Conservation (phyloP, 768 basidiomycete genomes). For the Grammothele lineata region DNA sequence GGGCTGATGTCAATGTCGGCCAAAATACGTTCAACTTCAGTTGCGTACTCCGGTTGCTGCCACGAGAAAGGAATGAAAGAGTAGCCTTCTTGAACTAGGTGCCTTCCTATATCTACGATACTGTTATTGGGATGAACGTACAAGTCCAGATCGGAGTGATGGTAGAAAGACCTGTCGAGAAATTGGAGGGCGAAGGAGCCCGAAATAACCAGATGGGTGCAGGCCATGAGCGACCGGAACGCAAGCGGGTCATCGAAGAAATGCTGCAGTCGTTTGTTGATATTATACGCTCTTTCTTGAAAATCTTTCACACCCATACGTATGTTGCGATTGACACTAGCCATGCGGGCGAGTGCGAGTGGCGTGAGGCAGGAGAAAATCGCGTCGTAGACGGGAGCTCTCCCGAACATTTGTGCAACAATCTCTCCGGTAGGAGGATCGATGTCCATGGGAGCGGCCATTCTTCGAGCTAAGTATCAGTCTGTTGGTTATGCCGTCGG, state of each 20-base stretch:
- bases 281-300: slow-evolving; percentile 17
- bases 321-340: not conserved
- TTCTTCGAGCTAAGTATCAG: too few relatives aligned
- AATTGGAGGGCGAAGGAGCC: slow-evolving; percentile 52
- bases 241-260: slow-evolving; percentile 32
- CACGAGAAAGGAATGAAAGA: slow-evolving; percentile 17
- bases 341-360: slow-evolving; percentile 3
- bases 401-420: too few relatives aligned
- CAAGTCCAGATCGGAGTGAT: slow-evolving; percentile 46
- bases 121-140: slow-evolving; percentile 33
- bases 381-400: slow-evolving; percentile 5
- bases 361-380: slow-evolving; percentile 8
- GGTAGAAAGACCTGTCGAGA: slow-evolving; percentile 39
- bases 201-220: slow-evolving; percentile 43
- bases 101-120: slow-evolving; percentile 28
- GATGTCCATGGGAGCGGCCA: not conserved
- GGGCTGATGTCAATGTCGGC: not conserved
- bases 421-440: not conserved
- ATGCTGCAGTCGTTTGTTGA: not conserved
- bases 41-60: slow-evolving; percentile 22
- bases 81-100: slow-evolving; percentile 33
- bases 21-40: slow-evolving; percentile 1
- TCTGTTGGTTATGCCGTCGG: too few relatives aligned
- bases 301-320: slow-evolving; percentile 17
- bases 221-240: slow-evolving; percentile 39